Base-by-base conservation (phyloP, 2,329 filamentous ascomycete genomes). In the Fusarium camptoceras region DNA sequence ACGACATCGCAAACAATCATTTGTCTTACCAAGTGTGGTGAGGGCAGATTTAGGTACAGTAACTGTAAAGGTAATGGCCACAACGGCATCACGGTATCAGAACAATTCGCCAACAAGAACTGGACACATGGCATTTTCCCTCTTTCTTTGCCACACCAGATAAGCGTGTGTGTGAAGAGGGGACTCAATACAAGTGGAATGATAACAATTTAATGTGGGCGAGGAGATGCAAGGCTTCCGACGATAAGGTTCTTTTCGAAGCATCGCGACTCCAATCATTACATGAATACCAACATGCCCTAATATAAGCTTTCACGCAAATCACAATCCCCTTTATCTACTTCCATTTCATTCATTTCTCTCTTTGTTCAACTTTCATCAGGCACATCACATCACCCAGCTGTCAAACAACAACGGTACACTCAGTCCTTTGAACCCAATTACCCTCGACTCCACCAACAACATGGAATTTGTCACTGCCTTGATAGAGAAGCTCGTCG, bases 61-160 rank as follows among this genome's bases (percentile, higher is more conserved):
- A 30, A 30, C 11, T 30, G 5, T 14, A 12, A 7, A 30, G 28
- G 28, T n/a, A 9, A n/a, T 11, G 18, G 18, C 34, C 10, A 37
- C 18, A 12, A 4, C 18, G 0, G 6, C 6, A n/a, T n/a, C 34
- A 7, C 3, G 0, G 18, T 7, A 37, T 7, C 5, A n/a, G 34
- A 37, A 37, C 6, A 37, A 37, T n/a, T 37, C 10, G 10, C 34
- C 18, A 37, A 2, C 1, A 12, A 7, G 3, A n/a, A n/a, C 1
- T 11, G 11, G 18, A 37, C 34, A 37, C 18, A 28, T 28, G 34
- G n/a, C 10, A 6, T 37, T n/a, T 12, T n/a, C 2, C 6, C 6
- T n/a, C 10, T 3, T 37, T 37, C 1, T 37, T 12, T n/a, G 10
- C 34, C 34, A 37, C 10, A 37, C 12, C n/a, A 37, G 18, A 37